Conservation (phyloP, 1,139 yeast genomes). For the Scheffersomyces segobiensis region DNA sequence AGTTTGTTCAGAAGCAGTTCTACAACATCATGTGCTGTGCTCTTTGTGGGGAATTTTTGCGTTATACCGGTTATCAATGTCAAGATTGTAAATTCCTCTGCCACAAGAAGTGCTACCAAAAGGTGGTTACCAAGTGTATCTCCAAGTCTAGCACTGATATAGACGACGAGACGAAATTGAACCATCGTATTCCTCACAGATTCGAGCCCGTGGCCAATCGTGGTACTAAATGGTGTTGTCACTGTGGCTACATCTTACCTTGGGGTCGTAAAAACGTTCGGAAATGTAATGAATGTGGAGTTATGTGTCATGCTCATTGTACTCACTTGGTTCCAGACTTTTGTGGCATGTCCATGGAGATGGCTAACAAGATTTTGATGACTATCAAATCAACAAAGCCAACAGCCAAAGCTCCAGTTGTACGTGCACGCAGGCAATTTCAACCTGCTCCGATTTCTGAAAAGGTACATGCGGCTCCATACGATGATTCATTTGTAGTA, state of each 20-base stretch:
- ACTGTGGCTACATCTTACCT: conserved; percentile 94
- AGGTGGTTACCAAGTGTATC: conserved; percentile 93
- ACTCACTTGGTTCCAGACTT: conserved; percentile 95
- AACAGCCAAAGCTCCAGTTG: conserved; percentile 18
- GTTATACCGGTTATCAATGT: conserved; percentile 94
- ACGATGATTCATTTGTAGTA: not conserved
- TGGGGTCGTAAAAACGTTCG: conserved; percentile 95
- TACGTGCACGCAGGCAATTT: not conserved
- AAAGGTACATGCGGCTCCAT: conserved; percentile 2
- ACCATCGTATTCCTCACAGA: conserved; percentile 95
- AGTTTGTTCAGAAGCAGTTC: conserved; percentile 91
- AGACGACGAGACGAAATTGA: conserved; percentile 88
- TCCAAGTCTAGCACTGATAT: conserved; percentile 84
- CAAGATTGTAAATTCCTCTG: conserved; percentile 94
- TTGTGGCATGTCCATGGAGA: conserved; percentile 98
- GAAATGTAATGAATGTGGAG: conserved; percentile 92
- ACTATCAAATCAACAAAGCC: conserved; percentile 82
- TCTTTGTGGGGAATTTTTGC: conserved; percentile 89
- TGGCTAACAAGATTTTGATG: conserved; percentile 84
- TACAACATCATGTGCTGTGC: conserved; percentile 98
- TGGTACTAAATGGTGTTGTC: conserved; percentile 99
- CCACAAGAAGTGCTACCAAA: conserved; percentile 91
- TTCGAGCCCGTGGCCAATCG: conserved; percentile 87
- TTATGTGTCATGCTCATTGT: conserved; percentile 91
- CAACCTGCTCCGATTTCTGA: conserved; percentile 4